Evolutionary conservation across 257 asterid species (phyloP).

Genomic region (Jasminum sambac): DNA sequence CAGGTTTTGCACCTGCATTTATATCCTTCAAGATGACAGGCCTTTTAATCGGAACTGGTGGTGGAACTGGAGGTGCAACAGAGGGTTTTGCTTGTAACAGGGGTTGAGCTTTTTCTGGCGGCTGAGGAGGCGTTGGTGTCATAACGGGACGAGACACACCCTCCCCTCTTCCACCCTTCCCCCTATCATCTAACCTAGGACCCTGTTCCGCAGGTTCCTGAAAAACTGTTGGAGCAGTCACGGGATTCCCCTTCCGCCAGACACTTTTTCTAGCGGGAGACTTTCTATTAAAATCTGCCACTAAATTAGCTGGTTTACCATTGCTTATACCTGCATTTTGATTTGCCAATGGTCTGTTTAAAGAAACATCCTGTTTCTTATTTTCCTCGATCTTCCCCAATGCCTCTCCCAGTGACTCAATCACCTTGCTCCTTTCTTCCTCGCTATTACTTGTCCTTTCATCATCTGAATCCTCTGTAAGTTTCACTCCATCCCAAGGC

Average conservation of each 20-base stretch:
- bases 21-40: constrained; percentile 84
- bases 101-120: constrained; percentile 61
- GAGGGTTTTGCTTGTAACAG: constrained; percentile 73
- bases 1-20: constrained; percentile 56
- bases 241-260: constrained; percentile 97
- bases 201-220: constrained; percentile 52
- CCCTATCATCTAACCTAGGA: constrained; percentile 41
- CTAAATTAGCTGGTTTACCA: constrained; percentile 48
- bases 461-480: constrained; percentile 35
- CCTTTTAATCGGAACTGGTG: constrained; percentile 59
- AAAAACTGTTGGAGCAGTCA: constrained; percentile 58
- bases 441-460: constrained; percentile 37
- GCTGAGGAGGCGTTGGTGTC: constrained; percentile 52
- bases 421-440: constrained; percentile 64
- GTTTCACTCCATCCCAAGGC: constrained; percentile 43
- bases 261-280: constrained; percentile 72
- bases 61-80: constrained; percentile 65
- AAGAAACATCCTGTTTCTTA: constrained; percentile 47
- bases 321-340: constrained; percentile 40
- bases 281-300: constrained; percentile 39
- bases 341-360: constrained; percentile 42
- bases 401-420: constrained; percentile 84
- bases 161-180: constrained; percentile 37
- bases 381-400: constrained; percentile 73
- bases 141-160: constrained; percentile 42